Evolutionary conservation across 2,329 filamentous ascomycete genomes (phyloP), one percentile per base, ranked within the genome.

Genomic region (Graphiopsis chlorocephala): DNA sequence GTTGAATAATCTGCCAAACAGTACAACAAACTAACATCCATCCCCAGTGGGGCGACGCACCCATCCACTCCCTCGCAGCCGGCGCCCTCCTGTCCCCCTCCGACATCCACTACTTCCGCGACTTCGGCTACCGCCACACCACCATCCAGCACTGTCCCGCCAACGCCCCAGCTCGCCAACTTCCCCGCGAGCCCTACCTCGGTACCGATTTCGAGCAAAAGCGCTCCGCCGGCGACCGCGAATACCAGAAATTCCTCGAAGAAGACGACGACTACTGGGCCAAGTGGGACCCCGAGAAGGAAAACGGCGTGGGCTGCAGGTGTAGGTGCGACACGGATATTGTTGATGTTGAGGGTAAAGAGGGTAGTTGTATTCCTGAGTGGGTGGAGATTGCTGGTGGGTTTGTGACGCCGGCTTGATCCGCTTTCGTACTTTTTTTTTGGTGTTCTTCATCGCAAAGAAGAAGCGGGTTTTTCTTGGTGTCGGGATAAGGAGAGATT

Each of bases 221-320:
- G 17, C 96, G 91, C 0, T 73, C 84, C 15, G 90, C 96, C 70
- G 58, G 38, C 14, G 68, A 71, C 58, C 50, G 33, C 29, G 61
- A 64, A 5, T 64, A 57, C 53, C 89, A 93, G 75, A 93, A 91
- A 80, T 89, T 91, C 78, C 88, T 94, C 56, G 85, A 87, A 65
- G 93, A 97, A 78, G 95, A 99, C 79, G 95, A 98, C 74, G 90
- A 93, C 69, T 99, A 98, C 81, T 99, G 94, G 93, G 93, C 92
- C 64, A 86, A 87, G 47, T 92, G 88, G 79, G 95, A 99, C 75
- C 81, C 88, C 7, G 89, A 90, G 71, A 93, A 95, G 81, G 93
- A 97, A 80, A 98, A 98, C 72, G 95, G 95, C 42, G 93, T 99
- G 10, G 95, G 95, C 42, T 99, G 95, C 81, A 88, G 95, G 73